phyloP scores from a whole-genome alignment of 2,329 filamentous ascomycete species.

The Pseudogymnoascus sp. region DNA sequence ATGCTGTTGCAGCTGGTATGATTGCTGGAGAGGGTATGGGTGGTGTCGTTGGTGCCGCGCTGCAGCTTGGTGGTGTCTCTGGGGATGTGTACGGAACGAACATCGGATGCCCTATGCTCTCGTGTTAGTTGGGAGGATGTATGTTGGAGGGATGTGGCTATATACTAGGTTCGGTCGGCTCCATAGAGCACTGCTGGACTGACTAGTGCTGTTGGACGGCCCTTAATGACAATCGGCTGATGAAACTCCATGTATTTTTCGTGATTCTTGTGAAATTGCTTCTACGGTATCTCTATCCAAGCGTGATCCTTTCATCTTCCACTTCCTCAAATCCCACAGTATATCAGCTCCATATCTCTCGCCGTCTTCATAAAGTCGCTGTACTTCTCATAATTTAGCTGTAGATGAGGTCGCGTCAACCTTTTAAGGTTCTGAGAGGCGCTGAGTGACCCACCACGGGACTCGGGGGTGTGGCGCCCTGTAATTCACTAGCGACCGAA shows the following conservation, averaged over 20 bases:
- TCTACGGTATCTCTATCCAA: neutral
- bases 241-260: neutral
- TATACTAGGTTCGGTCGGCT: neutral
- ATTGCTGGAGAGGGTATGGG: constrained; percentile 60
- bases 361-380: neutral
- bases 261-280: neutral
- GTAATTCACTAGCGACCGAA: neutral
- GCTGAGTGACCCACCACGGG: neutral
- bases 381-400: neutral
- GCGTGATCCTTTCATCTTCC: neutral
- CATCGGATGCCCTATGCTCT: constrained; percentile 29
- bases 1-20: constrained; percentile 53
- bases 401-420: neutral
- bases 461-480: neutral
- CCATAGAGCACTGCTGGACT: neutral
- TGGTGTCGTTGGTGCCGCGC: constrained; percentile 52
- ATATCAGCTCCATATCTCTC: neutral
- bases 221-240: neutral
- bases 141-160: neutral
- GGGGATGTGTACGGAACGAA: constrained; percentile 31
- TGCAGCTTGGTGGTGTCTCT: constrained; percentile 32
- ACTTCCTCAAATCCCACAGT: neutral
- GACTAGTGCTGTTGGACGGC: neutral
- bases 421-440: constrained; percentile 3
- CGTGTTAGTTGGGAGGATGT: neutral